Percentiles rank a stretch among this genome's conserved stretches.
phyloP scores from a whole-genome alignment of 805 yeast genomes.

The Sugiyamaella qingdaonensis region DNA sequence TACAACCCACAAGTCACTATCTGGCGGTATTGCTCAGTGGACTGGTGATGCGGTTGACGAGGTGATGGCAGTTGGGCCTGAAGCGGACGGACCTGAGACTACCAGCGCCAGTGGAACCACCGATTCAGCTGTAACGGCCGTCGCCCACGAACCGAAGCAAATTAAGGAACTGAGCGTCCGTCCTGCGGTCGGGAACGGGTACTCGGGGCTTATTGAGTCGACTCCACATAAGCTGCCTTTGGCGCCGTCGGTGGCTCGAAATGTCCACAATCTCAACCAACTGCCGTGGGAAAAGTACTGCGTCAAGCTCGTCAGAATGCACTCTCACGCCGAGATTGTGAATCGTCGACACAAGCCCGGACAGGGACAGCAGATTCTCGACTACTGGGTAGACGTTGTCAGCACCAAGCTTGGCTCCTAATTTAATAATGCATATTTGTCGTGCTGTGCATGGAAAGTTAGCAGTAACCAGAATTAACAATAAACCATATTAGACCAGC shows the following conservation, averaged over 20 bases:
- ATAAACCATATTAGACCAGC: no score
- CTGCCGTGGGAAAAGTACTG: slow-evolving; percentile 77
- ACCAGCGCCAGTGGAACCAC: neutral
- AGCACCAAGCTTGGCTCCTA: neutral
- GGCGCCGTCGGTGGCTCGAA: slow-evolving; percentile 33
- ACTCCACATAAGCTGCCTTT: slow-evolving; percentile 25
- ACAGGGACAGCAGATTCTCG: slow-evolving; percentile 29
- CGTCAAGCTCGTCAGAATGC: slow-evolving; percentile 62
- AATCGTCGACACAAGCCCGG: slow-evolving; percentile 45
- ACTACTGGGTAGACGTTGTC: slow-evolving; percentile 25
- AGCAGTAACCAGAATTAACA: no score
- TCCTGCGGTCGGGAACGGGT: slow-evolving; percentile 14
- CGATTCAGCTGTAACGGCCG: neutral
- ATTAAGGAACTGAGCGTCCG: neutral
- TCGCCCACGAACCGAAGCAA: neutral
- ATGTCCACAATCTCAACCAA: slow-evolving; percentile 49
- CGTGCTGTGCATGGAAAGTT: no score
- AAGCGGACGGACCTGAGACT: slow-evolving; percentile 4
- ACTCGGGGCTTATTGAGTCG: slow-evolving; percentile 17
- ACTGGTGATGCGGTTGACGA: slow-evolving; percentile 21
- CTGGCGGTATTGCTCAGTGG: slow-evolving; percentile 16
- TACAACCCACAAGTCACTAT: slow-evolving; percentile 1
- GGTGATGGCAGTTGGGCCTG: slow-evolving; percentile 11
- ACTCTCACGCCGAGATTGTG: slow-evolving; percentile 84
- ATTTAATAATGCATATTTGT: neutral